These are phyloP conservation scores for Alternaria angustiovoidea DNA, from an alignment of 2,329 filamentous ascomycete genomes.

Conservation along the genomic window DNA sequence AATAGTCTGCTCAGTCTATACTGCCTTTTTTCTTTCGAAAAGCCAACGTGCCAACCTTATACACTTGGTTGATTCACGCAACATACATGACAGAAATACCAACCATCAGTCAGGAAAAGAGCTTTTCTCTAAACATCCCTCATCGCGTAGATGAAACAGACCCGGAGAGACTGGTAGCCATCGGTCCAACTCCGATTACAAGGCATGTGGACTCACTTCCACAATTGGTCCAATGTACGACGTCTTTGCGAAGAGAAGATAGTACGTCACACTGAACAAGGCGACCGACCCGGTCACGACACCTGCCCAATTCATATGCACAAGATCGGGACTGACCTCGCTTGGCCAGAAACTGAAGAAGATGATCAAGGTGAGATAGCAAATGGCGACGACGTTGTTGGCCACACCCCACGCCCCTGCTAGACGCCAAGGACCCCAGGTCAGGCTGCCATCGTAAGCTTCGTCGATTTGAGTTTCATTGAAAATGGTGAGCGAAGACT, in stretches of 20 bases:
- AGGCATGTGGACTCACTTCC: conserved; percentile 37
- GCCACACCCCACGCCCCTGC: conserved; percentile 37
- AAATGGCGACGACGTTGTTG: conserved; percentile 46
- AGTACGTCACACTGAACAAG: conserved; percentile 43
- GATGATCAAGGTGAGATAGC: conserved; percentile 43
- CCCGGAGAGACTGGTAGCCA: not conserved
- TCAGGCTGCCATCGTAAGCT: conserved; percentile 29
- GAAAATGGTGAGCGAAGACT: conserved; percentile 34
- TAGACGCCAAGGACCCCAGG: conserved; percentile 48
- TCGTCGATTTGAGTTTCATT: conserved; percentile 31
- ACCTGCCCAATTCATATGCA: conserved; percentile 46
- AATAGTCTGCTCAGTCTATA: not conserved
- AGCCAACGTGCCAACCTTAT: not conserved
- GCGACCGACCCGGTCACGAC: conserved; percentile 43
- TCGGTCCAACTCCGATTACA: conserved; percentile 13
- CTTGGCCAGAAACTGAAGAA: conserved; percentile 50
- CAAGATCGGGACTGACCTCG: conserved; percentile 22
- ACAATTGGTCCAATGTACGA: conserved; percentile 46
- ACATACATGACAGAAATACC: not conserved
- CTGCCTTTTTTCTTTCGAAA: not conserved
- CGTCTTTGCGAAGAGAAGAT: conserved; percentile 39
- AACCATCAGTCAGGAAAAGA: not conserved
- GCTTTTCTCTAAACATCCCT: not conserved
- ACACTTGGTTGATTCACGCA: not conserved
- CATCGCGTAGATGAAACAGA: not conserved